Conservation (phyloP, 2,329 filamentous ascomycete species). For the Xylaria hypoxylon region DNA sequence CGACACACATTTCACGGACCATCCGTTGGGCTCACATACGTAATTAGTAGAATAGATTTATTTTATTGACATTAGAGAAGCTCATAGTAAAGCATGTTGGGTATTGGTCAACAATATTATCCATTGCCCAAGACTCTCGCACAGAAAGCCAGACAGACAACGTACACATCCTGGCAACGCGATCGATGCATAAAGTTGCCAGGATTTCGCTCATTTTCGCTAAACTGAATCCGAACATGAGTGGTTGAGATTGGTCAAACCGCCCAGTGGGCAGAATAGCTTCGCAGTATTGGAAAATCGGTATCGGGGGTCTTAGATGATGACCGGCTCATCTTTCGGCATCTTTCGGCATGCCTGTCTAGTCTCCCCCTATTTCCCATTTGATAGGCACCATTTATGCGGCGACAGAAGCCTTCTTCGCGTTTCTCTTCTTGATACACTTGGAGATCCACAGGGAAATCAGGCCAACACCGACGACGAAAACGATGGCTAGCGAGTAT, state of each 20-base stretch:
- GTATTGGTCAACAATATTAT: slow-evolving; percentile 44
- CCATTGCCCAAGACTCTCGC: slow-evolving; percentile 40
- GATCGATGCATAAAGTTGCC: slow-evolving; percentile 26
- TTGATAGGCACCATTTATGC: slow-evolving; percentile 39
- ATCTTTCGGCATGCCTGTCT: slow-evolving; percentile 20
- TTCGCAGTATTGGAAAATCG: slow-evolving; percentile 42
- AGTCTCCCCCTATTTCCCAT: slow-evolving; percentile 28
- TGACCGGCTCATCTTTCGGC: slow-evolving; percentile 32
- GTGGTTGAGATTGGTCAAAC: slow-evolving; percentile 37
- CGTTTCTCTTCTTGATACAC: slow-evolving; percentile 46
- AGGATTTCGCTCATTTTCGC: slow-evolving; percentile 33
- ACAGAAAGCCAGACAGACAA: slow-evolving; percentile 39
- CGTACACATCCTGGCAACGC: slow-evolving; percentile 24
- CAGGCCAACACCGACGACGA: slow-evolving; percentile 50
- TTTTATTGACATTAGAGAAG: slow-evolving; percentile 49
- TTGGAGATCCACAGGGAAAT: slow-evolving; percentile 50
- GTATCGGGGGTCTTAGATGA: slow-evolving; percentile 40
- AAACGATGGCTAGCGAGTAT: slow-evolving; percentile 47
- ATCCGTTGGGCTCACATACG: background rate
- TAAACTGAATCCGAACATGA: slow-evolving; percentile 37
- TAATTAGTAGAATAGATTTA: slow-evolving; percentile 38
- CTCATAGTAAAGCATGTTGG: slow-evolving; percentile 45
- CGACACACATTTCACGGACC: background rate
- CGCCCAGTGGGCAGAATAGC: slow-evolving; percentile 36
- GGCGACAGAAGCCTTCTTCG: slow-evolving; percentile 44